These are phyloP conservation scores for Westerdykella ornata DNA, from an alignment of 2,329 filamentous ascomycete species.

Conservation along the genomic window DNA sequence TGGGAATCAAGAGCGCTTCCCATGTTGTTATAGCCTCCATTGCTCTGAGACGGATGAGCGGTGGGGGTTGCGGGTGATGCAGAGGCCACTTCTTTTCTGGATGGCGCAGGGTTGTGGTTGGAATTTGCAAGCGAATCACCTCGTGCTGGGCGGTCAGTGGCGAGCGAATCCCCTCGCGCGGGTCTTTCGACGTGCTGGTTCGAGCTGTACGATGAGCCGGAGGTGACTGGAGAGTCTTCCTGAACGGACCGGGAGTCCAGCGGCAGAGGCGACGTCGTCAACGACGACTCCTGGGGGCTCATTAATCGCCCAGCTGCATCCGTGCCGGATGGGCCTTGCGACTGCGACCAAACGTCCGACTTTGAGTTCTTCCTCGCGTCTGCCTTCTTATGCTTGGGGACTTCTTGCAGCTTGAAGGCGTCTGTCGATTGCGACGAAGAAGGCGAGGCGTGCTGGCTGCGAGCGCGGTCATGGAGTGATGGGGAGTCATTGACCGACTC, in stretches of 20 bases:
- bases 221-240: slow-evolving; percentile 28
- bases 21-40: slow-evolving; percentile 38
- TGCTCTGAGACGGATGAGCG: slow-evolving; percentile 27
- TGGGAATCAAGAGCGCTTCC: slow-evolving; percentile 41
- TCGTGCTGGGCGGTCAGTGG: slow-evolving; percentile 46
- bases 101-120: slow-evolving; percentile 37
- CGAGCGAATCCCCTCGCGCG: slow-evolving; percentile 56
- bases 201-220: slow-evolving; percentile 35
- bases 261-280: slow-evolving; percentile 36
- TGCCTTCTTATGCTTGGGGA: slow-evolving; percentile 58
- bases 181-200: slow-evolving; percentile 42
- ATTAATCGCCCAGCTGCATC: slow-evolving; percentile 33
- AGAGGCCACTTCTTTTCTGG: slow-evolving; percentile 56
- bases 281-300: slow-evolving; percentile 26
- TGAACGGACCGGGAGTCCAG: slow-evolving; percentile 27
- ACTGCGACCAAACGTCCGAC: slow-evolving; percentile 39
- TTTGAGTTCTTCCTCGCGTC: slow-evolving; percentile 44
- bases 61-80: slow-evolving; percentile 40
- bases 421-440: slow-evolving; percentile 32
- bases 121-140: slow-evolving; percentile 52
- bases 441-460: slow-evolving; percentile 34
- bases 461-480: slow-evolving; percentile 45
- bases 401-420: slow-evolving; percentile 70
- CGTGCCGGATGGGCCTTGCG: slow-evolving; percentile 38
- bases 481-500: slow-evolving; percentile 29